Conservation (phyloP, 2,329 filamentous ascomycete genomes). For the Ophiosphaerella narmari region DNA sequence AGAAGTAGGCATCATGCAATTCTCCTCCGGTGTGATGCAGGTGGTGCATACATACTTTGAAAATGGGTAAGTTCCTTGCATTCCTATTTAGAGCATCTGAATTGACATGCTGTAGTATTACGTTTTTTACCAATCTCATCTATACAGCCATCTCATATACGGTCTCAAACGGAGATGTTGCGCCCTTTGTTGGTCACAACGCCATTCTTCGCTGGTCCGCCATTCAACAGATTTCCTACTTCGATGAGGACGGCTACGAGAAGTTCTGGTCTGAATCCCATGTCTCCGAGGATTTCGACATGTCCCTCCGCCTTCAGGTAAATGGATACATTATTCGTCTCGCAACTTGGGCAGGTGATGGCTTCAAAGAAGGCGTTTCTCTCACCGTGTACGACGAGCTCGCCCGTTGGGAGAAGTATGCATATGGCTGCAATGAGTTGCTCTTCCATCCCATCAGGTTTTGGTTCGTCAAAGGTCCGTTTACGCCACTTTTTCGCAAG, state of each 20-base stretch:
- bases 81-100: not conserved
- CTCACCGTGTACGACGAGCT: slow-evolving; percentile 75
- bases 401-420: slow-evolving; percentile 73
- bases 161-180: slow-evolving; percentile 72
- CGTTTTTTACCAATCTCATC: slow-evolving; percentile 79
- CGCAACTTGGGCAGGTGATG: slow-evolving; percentile 69
- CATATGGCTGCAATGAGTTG: slow-evolving; percentile 72
- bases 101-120: slow-evolving; percentile 54
- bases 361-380: slow-evolving; percentile 75
- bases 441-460: slow-evolving; percentile 70
- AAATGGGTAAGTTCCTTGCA: slow-evolving; percentile 51
- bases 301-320: slow-evolving; percentile 72
- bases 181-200: slow-evolving; percentile 79
- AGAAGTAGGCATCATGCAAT: slow-evolving; percentile 79
- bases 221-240: slow-evolving; percentile 59
- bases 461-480: slow-evolving; percentile 66
- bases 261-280: slow-evolving; percentile 77
- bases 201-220: slow-evolving; percentile 73
- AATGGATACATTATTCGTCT: slow-evolving; percentile 71
- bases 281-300: slow-evolving; percentile 80
- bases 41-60: slow-evolving; percentile 75
- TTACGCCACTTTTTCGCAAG: slow-evolving; percentile 66
- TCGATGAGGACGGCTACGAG: slow-evolving; percentile 55
- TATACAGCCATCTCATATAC: slow-evolving; percentile 74
- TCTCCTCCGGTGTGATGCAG: slow-evolving; percentile 72